Evolutionary conservation across 106 monocot species (phyloP).

Genomic region (Dendrobium nobile): DNA sequence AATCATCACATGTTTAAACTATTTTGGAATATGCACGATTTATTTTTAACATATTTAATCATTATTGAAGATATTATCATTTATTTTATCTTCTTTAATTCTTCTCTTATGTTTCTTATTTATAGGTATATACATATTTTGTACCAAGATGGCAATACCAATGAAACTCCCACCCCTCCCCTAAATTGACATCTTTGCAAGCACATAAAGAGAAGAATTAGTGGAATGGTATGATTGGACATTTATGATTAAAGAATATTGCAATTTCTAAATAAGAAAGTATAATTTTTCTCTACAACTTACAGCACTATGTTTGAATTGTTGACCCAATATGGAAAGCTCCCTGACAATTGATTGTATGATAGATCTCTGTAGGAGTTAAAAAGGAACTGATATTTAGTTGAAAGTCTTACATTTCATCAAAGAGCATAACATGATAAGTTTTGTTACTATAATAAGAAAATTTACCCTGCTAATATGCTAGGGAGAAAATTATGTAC

Average conservation of each 20-base stretch:
- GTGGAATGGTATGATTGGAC: background rate
- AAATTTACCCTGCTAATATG: background rate
- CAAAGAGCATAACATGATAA: background rate
- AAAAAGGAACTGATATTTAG: constrained; percentile 8
- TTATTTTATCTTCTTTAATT: no score
- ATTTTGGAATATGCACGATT: no score
- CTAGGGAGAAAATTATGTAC: background rate
- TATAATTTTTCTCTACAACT: constrained; percentile 10
- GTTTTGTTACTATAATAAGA: background rate
- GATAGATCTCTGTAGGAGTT: constrained; percentile 67
- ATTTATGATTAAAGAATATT: background rate
- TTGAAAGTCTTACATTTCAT: background rate
- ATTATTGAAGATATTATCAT: no score
- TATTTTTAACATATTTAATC: no score
- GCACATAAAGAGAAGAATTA: background rate
- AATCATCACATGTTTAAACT: no score
- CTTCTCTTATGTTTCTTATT: background rate
- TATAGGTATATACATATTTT: background rate
- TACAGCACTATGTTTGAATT: constrained; percentile 54
- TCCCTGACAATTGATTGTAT: constrained; percentile 79
- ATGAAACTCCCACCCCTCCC: no score
- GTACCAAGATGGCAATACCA: background rate
- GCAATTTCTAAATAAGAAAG: background rate
- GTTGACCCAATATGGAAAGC: constrained; percentile 73
- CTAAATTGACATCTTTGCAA: no score